phyloP scores from a whole-genome alignment of 148 eudicot species.

The Amaranthus cruentus region DNA sequence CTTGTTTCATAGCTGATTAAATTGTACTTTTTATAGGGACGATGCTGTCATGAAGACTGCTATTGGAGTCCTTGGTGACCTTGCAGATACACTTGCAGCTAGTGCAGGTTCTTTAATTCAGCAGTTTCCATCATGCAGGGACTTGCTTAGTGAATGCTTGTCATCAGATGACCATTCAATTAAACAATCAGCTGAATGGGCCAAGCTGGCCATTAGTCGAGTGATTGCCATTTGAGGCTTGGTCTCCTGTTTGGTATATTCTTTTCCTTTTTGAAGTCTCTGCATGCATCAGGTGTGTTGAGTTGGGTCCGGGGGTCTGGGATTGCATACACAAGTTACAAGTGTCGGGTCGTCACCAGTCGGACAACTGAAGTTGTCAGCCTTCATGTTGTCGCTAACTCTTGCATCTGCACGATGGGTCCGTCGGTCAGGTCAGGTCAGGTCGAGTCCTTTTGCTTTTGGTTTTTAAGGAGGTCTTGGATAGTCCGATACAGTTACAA shows the following conservation, averaged over 20 bases:
- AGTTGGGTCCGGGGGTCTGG: constrained; percentile 44
- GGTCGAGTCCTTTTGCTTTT: constrained; percentile 22
- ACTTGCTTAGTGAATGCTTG: constrained; percentile 76
- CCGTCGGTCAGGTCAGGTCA: background rate
- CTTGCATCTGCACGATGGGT: constrained; percentile 45
- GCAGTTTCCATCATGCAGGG: constrained; percentile 77
- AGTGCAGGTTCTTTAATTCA: constrained; percentile 78
- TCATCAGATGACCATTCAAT: constrained; percentile 80
- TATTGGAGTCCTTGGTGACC: constrained; percentile 93
- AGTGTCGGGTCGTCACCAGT: constrained; percentile 56
- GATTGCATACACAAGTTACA: constrained; percentile 51
- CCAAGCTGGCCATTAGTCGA: constrained; percentile 73
- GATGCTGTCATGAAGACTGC: constrained; percentile 89
- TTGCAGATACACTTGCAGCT: constrained; percentile 84
- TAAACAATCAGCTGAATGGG: constrained; percentile 98
- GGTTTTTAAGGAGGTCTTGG: constrained; percentile 16
- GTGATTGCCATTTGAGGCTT: constrained; percentile 64
- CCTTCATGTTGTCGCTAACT: constrained; percentile 57
- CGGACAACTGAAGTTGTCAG: constrained; percentile 55
- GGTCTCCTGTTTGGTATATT: constrained; percentile 39
- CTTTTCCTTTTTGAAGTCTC: constrained; percentile 49
- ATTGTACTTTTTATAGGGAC: constrained; percentile 47
- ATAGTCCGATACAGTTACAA: constrained; percentile 3
- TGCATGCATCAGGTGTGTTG: constrained; percentile 79
- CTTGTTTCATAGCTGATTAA: background rate